Base-by-base conservation (phyloP, 1,139 yeast genomes). In the Diutina sp. region DNA sequence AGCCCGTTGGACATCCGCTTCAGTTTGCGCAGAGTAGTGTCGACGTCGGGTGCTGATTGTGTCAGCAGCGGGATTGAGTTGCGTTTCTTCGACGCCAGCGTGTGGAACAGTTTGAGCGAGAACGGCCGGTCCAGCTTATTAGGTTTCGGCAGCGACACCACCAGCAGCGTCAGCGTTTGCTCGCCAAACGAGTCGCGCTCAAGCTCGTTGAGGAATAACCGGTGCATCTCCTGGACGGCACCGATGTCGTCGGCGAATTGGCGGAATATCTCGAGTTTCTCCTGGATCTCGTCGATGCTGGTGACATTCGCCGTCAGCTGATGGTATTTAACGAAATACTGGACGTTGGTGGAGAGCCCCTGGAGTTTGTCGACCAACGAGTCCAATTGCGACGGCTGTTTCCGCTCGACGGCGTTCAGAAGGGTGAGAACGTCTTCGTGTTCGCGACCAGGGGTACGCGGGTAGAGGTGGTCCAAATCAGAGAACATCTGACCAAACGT, bases 251-350 rank as follows among this genome's bases (percentile, higher is more conserved):
- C 70, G 51, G 65, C 64, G 57, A 76, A 76, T 60, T 72, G 77
- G 32, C 65, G 64, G 59, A 74, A 74, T 4, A 76, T 76, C 61
- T 68, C 60, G 14, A 74, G 53, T 58, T 74, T 74, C 59, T 76
- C 79, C 54, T 69, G 66, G 18, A 68, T 61, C 57, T 75, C 79
- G 52, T 70, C 76, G 9, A 62, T 58, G 57, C 72, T 69, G 25
- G 66, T 61, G 7, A 67, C 58, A 3, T 59, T 53, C 44, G 61
- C 59, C 1, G 74, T 72, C 2, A 77, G 69, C 50, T 66, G 66
- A 60, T 72, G 71, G 60, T 75, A 76, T 55, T 74, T 74, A 56
- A 70, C 67, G 60, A 75, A 76, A 60, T 64, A 76, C 55, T 66
- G 70, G 45, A 76, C 61, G 58, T 74, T 76, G 4, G 74, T 69